phyloP scores from a whole-genome alignment of 2,329 filamentous ascomycete genomes.

The Daldinia sp. region DNA sequence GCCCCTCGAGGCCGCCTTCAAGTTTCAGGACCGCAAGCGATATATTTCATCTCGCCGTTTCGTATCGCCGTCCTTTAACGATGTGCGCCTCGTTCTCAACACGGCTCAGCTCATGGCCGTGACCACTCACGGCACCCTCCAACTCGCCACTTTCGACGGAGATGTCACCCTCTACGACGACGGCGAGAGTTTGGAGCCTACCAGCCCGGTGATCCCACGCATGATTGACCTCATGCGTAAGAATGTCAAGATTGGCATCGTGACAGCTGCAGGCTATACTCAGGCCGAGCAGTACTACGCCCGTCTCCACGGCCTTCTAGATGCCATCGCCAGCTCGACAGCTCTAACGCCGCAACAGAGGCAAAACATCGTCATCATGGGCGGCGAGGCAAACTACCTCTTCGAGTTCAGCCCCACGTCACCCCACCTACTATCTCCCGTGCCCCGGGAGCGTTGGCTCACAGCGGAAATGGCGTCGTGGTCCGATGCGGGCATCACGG shows the following conservation, averaged over 20 bases:
- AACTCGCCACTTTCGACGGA: slow-evolving; percentile 95
- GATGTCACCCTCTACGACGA: slow-evolving; percentile 97
- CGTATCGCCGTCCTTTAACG: slow-evolving; percentile 96
- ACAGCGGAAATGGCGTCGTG: slow-evolving; percentile 80
- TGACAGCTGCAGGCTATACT: slow-evolving; percentile 95
- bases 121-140: slow-evolving; percentile 74
- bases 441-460: slow-evolving; percentile 74
- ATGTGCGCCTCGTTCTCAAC: slow-evolving; percentile 91
- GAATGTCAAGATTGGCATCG: slow-evolving; percentile 88
- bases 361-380: slow-evolving; percentile 87
- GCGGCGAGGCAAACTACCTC: slow-evolving; percentile 94
- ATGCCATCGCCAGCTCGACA: slow-evolving; percentile 71
- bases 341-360: slow-evolving; percentile 72
- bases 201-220: slow-evolving; percentile 78
- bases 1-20: slow-evolving; percentile 87
- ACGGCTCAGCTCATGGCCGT: slow-evolving; percentile 94
- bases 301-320: slow-evolving; percentile 84
- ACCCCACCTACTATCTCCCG: slow-evolving; percentile 72
- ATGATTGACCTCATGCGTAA: slow-evolving; percentile 75
- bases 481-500: slow-evolving; percentile 78
- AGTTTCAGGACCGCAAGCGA: slow-evolving; percentile 84
- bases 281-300: slow-evolving; percentile 86
- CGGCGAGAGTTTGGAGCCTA: slow-evolving; percentile 77
- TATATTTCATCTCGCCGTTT: slow-evolving; percentile 92
- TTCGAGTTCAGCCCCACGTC: slow-evolving; percentile 77